phyloP scores from a whole-genome alignment of 2,329 filamentous ascomycete genomes.

The Colletotrichum acutatum region DNA sequence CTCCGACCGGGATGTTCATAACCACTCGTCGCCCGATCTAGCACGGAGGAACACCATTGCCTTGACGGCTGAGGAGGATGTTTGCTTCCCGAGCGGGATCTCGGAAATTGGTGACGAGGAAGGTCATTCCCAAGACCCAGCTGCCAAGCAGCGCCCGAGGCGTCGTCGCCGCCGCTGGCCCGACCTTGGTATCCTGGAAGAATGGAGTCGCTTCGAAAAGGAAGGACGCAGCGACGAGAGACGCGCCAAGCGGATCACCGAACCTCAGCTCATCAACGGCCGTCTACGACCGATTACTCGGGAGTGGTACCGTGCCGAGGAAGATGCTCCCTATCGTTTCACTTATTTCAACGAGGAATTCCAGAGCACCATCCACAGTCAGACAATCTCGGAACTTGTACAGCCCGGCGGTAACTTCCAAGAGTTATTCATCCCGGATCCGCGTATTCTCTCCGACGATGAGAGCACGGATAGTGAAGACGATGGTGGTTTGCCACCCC shows the following conservation, averaged over 20 bases:
- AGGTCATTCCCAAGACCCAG: slow-evolving; percentile 56
- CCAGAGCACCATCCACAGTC: slow-evolving; percentile 93
- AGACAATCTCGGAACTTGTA: slow-evolving; percentile 92
- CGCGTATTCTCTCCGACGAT: slow-evolving; percentile 78
- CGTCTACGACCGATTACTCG: slow-evolving; percentile 83
- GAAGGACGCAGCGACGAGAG: slow-evolving; percentile 85
- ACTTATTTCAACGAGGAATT: slow-evolving; percentile 99
- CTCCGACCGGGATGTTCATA: slow-evolving; percentile 42
- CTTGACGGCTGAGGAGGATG: slow-evolving; percentile 81
- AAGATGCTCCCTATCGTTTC: slow-evolving; percentile 92
- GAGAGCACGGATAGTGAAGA: slow-evolving; percentile 72
- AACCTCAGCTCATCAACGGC: slow-evolving; percentile 92
- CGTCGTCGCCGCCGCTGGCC: slow-evolving; percentile 81
- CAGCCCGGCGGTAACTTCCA: slow-evolving; percentile 86
- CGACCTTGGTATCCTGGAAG: slow-evolving; percentile 83
- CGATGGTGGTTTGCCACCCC: slow-evolving; percentile 15
- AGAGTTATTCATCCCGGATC: slow-evolving; percentile 92
- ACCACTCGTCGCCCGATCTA: slow-evolving; percentile 40
- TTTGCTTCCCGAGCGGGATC: slow-evolving; percentile 87
- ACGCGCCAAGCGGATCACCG: slow-evolving; percentile 89
- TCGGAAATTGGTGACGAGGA: slow-evolving; percentile 88
- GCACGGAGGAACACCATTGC: slow-evolving; percentile 65
- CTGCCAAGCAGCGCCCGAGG: slow-evolving; percentile 42
- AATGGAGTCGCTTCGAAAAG: slow-evolving; percentile 92
- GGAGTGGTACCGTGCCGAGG: slow-evolving; percentile 87